Evolutionary conservation across 805 yeast species (phyloP).

Genomic region (Saccharomyces paradoxus): DNA sequence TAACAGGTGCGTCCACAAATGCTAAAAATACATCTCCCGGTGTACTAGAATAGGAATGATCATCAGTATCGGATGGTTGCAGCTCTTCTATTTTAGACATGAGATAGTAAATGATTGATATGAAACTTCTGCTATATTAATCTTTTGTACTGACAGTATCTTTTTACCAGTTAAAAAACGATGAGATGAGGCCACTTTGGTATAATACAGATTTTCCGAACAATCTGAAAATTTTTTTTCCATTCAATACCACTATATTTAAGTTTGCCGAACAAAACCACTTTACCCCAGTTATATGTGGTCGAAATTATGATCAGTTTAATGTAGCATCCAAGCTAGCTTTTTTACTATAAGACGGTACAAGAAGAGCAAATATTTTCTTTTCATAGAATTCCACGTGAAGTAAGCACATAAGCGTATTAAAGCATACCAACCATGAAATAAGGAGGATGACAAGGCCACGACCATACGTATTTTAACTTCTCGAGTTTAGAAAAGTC

Average conservation of each 20-base stretch:
- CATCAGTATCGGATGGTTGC: constrained; percentile 19
- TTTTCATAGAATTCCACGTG: no score
- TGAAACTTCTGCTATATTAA: not conserved
- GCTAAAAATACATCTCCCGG: constrained; percentile 47
- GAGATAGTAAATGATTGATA: not conserved
- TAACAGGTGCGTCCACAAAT: constrained; percentile 53
- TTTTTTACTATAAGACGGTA: not conserved
- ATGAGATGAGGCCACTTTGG: constrained; percentile 4
- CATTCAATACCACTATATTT: not conserved
- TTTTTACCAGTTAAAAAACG: not conserved
- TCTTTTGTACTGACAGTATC: not conserved
- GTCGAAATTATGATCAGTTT: not conserved
- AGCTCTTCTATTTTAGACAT: constrained; percentile 11
- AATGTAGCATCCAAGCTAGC: not conserved
- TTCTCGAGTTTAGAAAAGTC: no score
- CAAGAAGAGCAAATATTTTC: not conserved
- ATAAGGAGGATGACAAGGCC: not conserved
- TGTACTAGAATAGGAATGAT: constrained; percentile 11
- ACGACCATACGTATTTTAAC: no score
- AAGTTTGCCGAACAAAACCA: not conserved
- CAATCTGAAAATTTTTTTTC: not conserved
- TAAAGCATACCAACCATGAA: not conserved
- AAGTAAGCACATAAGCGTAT: not conserved
- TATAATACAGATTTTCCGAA: not conserved
- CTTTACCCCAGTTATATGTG: not conserved